Base-by-base conservation (phyloP, 2,329 filamentous ascomycete genomes). In the Cladobotryum mycophilum region DNA sequence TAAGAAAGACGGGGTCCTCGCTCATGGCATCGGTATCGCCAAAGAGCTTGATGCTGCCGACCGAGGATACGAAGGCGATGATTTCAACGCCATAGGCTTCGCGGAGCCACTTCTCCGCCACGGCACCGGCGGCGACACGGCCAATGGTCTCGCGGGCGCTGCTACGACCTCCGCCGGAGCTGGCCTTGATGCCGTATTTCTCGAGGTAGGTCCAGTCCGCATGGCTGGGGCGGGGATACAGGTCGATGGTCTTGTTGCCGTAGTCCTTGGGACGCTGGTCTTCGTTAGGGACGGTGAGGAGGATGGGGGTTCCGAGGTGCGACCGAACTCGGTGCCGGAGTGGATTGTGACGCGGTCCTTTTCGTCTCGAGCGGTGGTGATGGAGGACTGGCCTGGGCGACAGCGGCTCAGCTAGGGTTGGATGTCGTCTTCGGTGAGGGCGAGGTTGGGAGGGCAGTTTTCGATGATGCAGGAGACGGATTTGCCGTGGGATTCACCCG, bases 181-280 rank as follows among this genome's bases (percentile, higher is more conserved):
- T 88, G 35, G 93, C 89, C 76, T 95, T 95, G 60, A 95, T 84
- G 52, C 92, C 92, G 69, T 99, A 99, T 74, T 97, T 97, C 70
- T 96, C 88, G 55, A 96, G 78, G 73, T 97, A 97, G 54, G 93
- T 97, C 82, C 87, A 96, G 71, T 97, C 92, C 53, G 93, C 92
- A 71, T 97, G 93, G 66, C 85, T 90, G 34, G 92, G 92, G 47
- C 93, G 81, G 4, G 93, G 93, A 77, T 86, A 97, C 56, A 84
- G 73, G 70, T 97, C 89, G 82, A 96, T 96, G 30, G 90, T 96
- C 66, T 82, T 81, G 71, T 84, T 82, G 51, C 88, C 88, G 71
- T 97, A 97, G 74, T 99, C 93, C 67, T 89, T 85, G 37, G 91
- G 92, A 56, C 92, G 78, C 67, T 96, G 90, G 69, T 97, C 91